These are phyloP conservation scores for Ganoderma meredithae DNA, from an alignment of 1,284 basidiomycete genomes.

Conservation along the genomic window DNA sequence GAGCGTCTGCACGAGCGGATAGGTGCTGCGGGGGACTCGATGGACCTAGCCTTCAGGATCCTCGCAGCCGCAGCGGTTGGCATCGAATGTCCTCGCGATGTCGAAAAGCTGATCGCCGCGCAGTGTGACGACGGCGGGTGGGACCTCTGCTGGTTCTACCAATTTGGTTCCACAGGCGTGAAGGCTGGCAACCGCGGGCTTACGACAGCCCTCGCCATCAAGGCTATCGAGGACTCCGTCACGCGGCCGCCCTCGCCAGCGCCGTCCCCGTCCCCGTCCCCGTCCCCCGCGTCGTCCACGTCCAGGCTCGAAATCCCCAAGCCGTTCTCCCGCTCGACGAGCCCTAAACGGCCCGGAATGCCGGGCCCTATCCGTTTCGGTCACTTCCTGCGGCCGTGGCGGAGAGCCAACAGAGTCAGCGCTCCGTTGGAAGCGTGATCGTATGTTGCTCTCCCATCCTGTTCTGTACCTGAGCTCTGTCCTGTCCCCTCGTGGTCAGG, in stretches of 20 bases:
- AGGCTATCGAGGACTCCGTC: slow-evolving; percentile 36
- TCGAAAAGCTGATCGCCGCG: slow-evolving; percentile 48
- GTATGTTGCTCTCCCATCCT: background rate
- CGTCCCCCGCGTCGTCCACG: slow-evolving; percentile 21
- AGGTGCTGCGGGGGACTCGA: slow-evolving; percentile 55
- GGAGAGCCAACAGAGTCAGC: slow-evolving; percentile 11
- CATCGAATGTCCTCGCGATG: slow-evolving; percentile 50
- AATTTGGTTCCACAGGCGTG: slow-evolving; percentile 53
- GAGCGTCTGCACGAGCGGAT: slow-evolving; percentile 58
- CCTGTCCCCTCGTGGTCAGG: background rate
- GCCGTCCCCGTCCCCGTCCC: slow-evolving; percentile 24
- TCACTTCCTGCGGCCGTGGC: slow-evolving; percentile 28
- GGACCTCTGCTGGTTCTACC: slow-evolving; percentile 58
- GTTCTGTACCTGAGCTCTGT: background rate
- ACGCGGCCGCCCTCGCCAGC: slow-evolving; percentile 26
- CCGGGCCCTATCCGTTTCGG: slow-evolving; percentile 23
- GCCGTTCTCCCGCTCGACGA: slow-evolving; percentile 14
- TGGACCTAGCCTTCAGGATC: slow-evolving; percentile 56
- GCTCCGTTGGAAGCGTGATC: background rate
- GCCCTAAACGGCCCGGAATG: background rate
- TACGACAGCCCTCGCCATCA: slow-evolving; percentile 47
- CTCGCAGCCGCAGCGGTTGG: slow-evolving; percentile 51
- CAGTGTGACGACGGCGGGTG: slow-evolving; percentile 61
- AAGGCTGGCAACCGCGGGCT: slow-evolving; percentile 51
- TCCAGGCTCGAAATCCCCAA: slow-evolving; percentile 15